phyloP scores from a whole-genome alignment of 257 asterid genomes.

The Scutellaria baicalensis region DNA sequence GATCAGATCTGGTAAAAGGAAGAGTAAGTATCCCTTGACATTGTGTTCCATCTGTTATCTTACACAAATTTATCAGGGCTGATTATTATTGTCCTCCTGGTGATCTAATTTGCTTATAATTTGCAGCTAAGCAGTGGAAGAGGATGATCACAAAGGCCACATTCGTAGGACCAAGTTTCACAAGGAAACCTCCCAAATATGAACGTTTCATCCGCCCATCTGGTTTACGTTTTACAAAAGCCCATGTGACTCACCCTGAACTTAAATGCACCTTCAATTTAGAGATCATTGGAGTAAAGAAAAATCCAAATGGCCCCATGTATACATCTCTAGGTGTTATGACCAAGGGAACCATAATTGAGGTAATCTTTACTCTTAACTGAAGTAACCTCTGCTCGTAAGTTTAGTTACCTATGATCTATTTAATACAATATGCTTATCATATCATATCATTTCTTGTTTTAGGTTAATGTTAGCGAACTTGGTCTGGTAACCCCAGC shows the following conservation, averaged over 20 bases:
- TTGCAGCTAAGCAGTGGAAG: conserved; percentile 98
- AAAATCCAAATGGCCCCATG: conserved; percentile 94
- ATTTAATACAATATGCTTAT: not conserved
- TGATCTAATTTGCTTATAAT: not conserved
- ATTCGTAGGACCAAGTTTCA: conserved; percentile 85
- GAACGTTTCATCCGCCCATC: conserved; percentile 93
- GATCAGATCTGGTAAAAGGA: conserved; percentile 88
- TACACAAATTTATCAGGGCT: not conserved
- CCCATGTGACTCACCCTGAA: conserved; percentile 96
- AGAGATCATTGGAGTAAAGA: conserved; percentile 94
- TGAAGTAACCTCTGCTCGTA: conserved; percentile 31
- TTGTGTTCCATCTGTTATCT: not conserved
- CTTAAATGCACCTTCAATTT: conserved; percentile 87
- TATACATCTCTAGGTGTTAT: conserved; percentile 92
- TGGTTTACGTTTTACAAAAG: conserved; percentile 89
- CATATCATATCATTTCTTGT: not conserved
- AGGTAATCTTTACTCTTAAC: conserved; percentile 36
- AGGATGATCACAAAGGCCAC: conserved; percentile 98
- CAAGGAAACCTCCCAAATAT: conserved; percentile 95
- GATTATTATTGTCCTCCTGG: not conserved
- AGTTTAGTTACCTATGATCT: not conserved
- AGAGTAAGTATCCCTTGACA: conserved; percentile 53
- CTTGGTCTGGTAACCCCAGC: conserved; percentile 97
- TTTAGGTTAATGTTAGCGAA: conserved; percentile 86
- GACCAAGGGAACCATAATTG: conserved; percentile 84